Conservation (phyloP, 805 yeast genomes). For the Candida ascalaphidarum region DNA sequence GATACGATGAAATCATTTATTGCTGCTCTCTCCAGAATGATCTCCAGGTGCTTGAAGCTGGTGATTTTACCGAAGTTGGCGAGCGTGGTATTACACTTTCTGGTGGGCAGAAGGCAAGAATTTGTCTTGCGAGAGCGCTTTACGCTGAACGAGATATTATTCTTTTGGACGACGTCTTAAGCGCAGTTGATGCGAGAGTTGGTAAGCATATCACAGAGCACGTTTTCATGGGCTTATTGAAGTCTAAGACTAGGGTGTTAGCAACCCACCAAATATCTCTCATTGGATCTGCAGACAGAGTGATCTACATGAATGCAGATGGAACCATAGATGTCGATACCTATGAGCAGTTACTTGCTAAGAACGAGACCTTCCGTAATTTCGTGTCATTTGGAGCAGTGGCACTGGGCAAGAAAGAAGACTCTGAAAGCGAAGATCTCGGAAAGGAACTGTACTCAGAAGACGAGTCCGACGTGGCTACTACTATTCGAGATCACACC, state of each 20-base stretch:
- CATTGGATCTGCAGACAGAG: constrained; percentile 22
- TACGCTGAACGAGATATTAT: constrained; percentile 21
- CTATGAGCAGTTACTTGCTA: constrained; percentile 12
- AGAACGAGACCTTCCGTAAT: constrained; percentile 2
- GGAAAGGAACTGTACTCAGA: not conserved
- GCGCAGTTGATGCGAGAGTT: constrained; percentile 31
- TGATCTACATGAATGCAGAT: constrained; percentile 23
- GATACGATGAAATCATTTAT: constrained; percentile 18
- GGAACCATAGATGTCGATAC: constrained; percentile 23
- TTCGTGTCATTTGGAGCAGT: constrained; percentile 1
- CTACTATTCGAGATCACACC: too few species aligned
- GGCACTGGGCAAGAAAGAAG: too few species aligned
- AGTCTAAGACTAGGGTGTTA: constrained; percentile 22
- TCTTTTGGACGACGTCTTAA: constrained; percentile 25
- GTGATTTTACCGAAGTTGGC: constrained; percentile 29
- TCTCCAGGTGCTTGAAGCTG: constrained; percentile 23
- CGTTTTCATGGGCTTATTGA: constrained; percentile 19
- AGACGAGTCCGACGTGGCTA: constrained; percentile 1
- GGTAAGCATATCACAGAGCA: constrained; percentile 26
- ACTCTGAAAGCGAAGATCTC: not conserved
- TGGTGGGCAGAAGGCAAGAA: constrained; percentile 30
- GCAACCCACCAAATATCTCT: constrained; percentile 30
- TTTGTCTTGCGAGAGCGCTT: constrained; percentile 28
- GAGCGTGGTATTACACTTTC: constrained; percentile 29
- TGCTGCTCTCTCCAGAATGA: constrained; percentile 24